These are phyloP conservation scores for Aspergillus brunneoviolaceus DNA, from an alignment of 2,329 filamentous ascomycete genomes.

Conservation along the genomic window DNA sequence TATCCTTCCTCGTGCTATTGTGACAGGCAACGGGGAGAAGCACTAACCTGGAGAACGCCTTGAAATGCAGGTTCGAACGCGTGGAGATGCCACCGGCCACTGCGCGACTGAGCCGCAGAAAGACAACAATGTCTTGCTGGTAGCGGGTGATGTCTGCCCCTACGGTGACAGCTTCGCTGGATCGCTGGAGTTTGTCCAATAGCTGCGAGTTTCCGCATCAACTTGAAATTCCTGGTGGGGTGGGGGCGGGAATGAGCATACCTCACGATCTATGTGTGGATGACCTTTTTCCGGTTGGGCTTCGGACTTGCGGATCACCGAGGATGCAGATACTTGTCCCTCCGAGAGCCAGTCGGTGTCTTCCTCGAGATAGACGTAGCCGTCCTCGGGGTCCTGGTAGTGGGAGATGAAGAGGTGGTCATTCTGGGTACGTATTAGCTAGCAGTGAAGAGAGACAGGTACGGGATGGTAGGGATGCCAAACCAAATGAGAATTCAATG, in stretches of 20 bases:
- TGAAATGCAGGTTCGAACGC: conserved; percentile 74
- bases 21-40: background rate
- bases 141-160: conserved; percentile 80
- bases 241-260: conserved; percentile 10
- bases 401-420: conserved; percentile 88
- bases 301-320: conserved; percentile 34
- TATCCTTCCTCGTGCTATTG: background rate
- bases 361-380: conserved; percentile 73
- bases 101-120: conserved; percentile 83
- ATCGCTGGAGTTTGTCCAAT: conserved; percentile 60
- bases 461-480: background rate
- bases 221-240: background rate
- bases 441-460: background rate
- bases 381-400: conserved; percentile 71
- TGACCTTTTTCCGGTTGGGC: conserved; percentile 18
- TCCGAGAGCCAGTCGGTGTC: conserved; percentile 42
- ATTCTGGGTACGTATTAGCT: conserved; percentile 48
- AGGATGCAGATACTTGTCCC: conserved; percentile 36
- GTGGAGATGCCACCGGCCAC: conserved; percentile 77
- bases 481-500: conserved; percentile 46
- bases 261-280: conserved; percentile 25
- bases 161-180: conserved; percentile 60
- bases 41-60: conserved; percentile 59
- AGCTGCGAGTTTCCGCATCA: conserved; percentile 22
- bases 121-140: conserved; percentile 81